Conservation (phyloP, 2,329 filamentous ascomycete species). For the Cryphonectria radicalis region DNA sequence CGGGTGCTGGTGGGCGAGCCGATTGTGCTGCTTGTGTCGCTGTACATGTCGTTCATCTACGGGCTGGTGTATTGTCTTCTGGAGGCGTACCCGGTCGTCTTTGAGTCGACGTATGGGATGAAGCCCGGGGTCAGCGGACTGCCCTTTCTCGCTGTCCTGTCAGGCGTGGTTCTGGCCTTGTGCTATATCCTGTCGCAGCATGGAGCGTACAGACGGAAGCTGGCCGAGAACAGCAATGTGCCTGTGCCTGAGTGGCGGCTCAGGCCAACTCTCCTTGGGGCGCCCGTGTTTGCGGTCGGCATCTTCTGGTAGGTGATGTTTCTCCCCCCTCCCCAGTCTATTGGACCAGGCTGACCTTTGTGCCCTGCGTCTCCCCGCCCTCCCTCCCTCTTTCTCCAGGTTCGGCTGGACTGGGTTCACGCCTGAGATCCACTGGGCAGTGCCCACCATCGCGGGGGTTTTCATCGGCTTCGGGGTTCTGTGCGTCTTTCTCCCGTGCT, state of each 20-base stretch:
- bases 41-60: conserved; percentile 29
- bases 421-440: conserved; percentile 30
- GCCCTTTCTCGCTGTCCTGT: conserved; percentile 38
- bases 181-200: conserved; percentile 36
- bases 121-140: conserved; percentile 35
- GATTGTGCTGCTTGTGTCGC: conserved; percentile 53
- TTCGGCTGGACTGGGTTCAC: conserved; percentile 33
- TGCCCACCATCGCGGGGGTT: conserved; percentile 31
- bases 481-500: conserved; percentile 35
- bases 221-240: conserved; percentile 27
- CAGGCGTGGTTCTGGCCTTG: conserved; percentile 28
- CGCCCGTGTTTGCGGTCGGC: conserved; percentile 39
- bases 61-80: conserved; percentile 27
- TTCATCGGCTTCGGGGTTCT: conserved; percentile 33
- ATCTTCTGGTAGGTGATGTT: conserved; percentile 38
- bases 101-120: conserved; percentile 38
- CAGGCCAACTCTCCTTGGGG: conserved; percentile 31
- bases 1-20: conserved; percentile 54
- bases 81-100: conserved; percentile 31
- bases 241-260: conserved; percentile 35
- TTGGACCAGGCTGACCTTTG: neutral
- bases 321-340: too few species aligned
- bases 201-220: conserved; percentile 33
- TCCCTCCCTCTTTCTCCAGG: neutral
- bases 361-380: neutral